Base-by-base conservation (phyloP, 169 alveolate species). In the Fabrea salina region DNA sequence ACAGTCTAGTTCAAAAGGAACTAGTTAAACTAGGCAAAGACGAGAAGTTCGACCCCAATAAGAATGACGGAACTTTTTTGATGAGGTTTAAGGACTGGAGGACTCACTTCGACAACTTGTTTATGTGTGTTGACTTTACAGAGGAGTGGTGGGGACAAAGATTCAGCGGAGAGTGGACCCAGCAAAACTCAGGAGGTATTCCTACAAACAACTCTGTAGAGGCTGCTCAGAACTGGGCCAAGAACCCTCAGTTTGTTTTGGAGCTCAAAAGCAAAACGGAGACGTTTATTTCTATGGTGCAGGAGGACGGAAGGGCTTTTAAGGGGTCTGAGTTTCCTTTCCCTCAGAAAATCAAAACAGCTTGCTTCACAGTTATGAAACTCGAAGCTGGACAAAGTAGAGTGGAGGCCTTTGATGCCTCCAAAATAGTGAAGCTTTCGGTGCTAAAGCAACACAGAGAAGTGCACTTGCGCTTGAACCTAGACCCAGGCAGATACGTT, bases 1-100 rank as follows among this genome's bases (percentile, higher is more conserved):
- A 64, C 33, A 82, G 72, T 59, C 30, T 43, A 37, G 82, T 89
- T 32, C 80, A 75, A 32, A 59, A 80, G 25, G 82, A 58, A 25
- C 78, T 83, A 39, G 80, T 78, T 11, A 80, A 75, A 81, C 75
- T 81, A 54, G 79, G 58, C 7, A 82, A 75, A 5, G 88, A 77
- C n/a, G 67, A 54, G 25, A 7, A 16, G 7, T 54, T 11, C 11
- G 67, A 54, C 30, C 67, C 67, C 30, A 92, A 90, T 37, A 58
- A 59, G 35, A 90, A 93, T 64, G 97, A 93, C 79, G 97, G 97
- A 19, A 89, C 95, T 33, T 93, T 93, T 80, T 77, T 93, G 58
- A 93, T 93, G 83, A 77, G 93, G 51, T 93, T 39, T 80, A 71
- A 77, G 59, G 89, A 85, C 83, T 93, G 91, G 91, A 79, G 94